Evolutionary conservation across 352 stramenopile genomes (phyloP), one percentile per base, ranked within the genome.

Genomic region (Phytophthora palmivora): DNA sequence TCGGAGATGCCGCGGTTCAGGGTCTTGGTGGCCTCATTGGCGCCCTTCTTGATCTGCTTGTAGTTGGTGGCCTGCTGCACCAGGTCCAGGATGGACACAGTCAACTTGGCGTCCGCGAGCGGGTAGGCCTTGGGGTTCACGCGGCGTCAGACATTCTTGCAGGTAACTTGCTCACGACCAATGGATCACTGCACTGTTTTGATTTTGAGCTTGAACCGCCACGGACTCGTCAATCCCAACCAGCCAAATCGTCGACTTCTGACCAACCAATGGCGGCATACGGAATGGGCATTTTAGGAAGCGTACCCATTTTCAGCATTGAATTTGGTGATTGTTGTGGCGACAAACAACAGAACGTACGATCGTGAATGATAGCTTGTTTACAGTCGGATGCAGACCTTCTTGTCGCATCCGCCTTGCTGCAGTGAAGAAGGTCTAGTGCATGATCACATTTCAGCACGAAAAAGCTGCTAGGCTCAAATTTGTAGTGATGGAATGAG

Each of bases 41-140:
- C 98, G 50, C 98, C 98, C 87, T 99, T 99, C 84, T 99, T 99
- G 67, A 99, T 98, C 83, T 99, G 98, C 91, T 99, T 99, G 94
- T 99, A 99, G 84, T 99, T 99, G 67, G 94, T 97, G 37, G 97
- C 97, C 76, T 99, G 98, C 81, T 99, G 97, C 46, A 99, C 92
- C 53, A 99, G 83, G 78, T 99, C 98, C 52, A 99, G 88, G 67
- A 99, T 98, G 56, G 91, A 98, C 54, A 99, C 96, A 15, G 97
- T 99, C 45, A 99, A 88, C 72, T 99, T 98, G 49, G 97, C 95
- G 75, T 99, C 97, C 39, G 97, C 96, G 34, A 99, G 88, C 58
- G 97, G 97, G 81, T 99, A 99, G 36, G 97, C 97, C 88, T 99
- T 98, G 34, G 89, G 88, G 87, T 96, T 97, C 72, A 96, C 89